Conservation (phyloP, 2,329 filamentous ascomycete genomes). For the Venturia pyrina region DNA sequence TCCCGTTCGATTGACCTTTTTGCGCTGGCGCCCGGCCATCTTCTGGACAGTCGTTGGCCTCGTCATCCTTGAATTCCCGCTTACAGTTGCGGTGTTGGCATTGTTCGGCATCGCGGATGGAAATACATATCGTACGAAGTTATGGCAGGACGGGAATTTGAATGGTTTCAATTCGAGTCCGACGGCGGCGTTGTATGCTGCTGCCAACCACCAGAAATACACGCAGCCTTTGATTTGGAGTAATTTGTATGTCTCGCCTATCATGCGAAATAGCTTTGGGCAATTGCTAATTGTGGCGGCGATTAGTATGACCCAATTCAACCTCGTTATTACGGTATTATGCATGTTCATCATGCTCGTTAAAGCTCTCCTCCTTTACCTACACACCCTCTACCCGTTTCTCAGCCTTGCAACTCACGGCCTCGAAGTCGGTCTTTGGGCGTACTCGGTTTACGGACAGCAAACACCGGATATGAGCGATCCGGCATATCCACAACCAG, state of each 20-base stretch:
- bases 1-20: neutral
- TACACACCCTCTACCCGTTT: conserved; percentile 61
- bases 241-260: conserved; percentile 46
- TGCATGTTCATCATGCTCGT: conserved; percentile 65
- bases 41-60: conserved; percentile 30
- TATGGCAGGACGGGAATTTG: conserved; percentile 64
- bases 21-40: conserved; percentile 2
- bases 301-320: conserved; percentile 61
- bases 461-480: conserved; percentile 65
- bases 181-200: conserved; percentile 57
- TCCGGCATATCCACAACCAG: conserved; percentile 47
- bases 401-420: conserved; percentile 50
- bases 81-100: conserved; percentile 55
- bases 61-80: conserved; percentile 55
- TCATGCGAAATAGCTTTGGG: neutral
- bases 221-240: conserved; percentile 64
- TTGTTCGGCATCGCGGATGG: conserved; percentile 66
- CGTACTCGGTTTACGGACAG: conserved; percentile 58
- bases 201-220: conserved; percentile 58
- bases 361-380: conserved; percentile 59
- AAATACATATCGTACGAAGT: conserved; percentile 57
- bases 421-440: conserved; percentile 51
- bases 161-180: conserved; percentile 68
- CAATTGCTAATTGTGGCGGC: conserved; percentile 5
- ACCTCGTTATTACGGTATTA: conserved; percentile 66